A percentile compares a stretch with the other conserved stretches of the same genome.
Conservation (phyloP, 192 early-diverging fungal genomes). For the Lobosporangium transversale region DNA sequence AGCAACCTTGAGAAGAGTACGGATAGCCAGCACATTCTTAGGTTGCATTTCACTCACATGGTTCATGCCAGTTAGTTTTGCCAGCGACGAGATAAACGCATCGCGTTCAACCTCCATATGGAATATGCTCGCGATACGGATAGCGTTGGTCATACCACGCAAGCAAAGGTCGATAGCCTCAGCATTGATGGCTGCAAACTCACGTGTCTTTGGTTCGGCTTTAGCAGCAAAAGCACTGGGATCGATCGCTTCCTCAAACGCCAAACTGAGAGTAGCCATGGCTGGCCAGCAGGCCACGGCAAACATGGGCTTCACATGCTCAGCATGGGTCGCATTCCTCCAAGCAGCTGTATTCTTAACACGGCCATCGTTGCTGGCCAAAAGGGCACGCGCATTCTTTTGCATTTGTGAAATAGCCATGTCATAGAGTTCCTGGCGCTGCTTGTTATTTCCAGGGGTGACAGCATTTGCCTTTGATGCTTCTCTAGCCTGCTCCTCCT, state of each 20-base stretch:
- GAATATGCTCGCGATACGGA: constrained; percentile 83
- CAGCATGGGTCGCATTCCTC: constrained; percentile 77
- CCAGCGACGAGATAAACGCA: constrained; percentile 90
- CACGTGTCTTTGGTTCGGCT: constrained; percentile 45
- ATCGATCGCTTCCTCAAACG: constrained; percentile 86
- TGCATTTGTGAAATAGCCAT: constrained; percentile 75
- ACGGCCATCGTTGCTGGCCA: constrained; percentile 63
- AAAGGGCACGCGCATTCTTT: constrained; percentile 73
- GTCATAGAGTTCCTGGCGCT: constrained; percentile 69
- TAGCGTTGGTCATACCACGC: constrained; percentile 80
- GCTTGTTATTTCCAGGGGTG: constrained; percentile 38
- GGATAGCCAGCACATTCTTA: constrained; percentile 92
- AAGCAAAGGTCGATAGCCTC: constrained; percentile 81
- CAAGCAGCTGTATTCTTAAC: constrained; percentile 60
- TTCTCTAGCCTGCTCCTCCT: constrained; percentile 79
- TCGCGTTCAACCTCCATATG: constrained; percentile 90
- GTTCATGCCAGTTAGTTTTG: constrained; percentile 86
- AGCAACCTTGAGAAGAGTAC: constrained; percentile 82
- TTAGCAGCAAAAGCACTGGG: constrained; percentile 49
- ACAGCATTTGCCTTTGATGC: constrained; percentile 47
- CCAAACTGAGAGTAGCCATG: constrained; percentile 82
- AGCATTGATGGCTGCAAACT: constrained; percentile 54
- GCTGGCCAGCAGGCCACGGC: constrained; percentile 87
- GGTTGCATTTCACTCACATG: constrained; percentile 86
- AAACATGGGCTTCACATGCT: constrained; percentile 94